Evolutionary conservation across 371 early-diverging fungal genomes (phyloP).

Genomic region (Lichtheimia ramosa): DNA sequence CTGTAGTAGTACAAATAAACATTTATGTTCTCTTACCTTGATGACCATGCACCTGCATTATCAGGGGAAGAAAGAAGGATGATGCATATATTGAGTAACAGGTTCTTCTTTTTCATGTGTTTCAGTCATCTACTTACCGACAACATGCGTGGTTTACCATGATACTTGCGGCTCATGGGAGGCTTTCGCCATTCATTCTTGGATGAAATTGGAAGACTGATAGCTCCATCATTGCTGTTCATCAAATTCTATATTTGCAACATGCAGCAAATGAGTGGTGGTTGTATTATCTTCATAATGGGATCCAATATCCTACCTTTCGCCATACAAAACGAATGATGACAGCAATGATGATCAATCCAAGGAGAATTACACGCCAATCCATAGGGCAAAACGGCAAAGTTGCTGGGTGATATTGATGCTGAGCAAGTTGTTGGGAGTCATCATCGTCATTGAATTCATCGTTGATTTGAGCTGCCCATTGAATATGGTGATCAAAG

Average conservation of each 20-base stretch:
- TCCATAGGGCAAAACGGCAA: background rate
- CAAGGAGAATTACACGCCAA: background rate
- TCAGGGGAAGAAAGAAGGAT: background rate
- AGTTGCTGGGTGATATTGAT: background rate
- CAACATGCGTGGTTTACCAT: background rate
- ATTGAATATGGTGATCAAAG: constrained; percentile 2
- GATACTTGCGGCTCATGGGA: background rate
- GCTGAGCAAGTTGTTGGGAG: background rate
- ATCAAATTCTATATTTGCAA: background rate
- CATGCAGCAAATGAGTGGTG: background rate
- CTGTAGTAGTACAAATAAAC: background rate
- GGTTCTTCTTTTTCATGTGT: background rate
- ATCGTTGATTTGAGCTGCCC: background rate
- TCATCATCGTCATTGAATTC: background rate
- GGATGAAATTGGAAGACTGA: background rate
- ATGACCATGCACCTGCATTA: background rate
- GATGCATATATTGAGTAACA: background rate
- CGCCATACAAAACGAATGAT: background rate
- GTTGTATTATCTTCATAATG: background rate
- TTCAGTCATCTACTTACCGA: background rate
- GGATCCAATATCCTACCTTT: background rate
- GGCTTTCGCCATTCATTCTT: background rate
- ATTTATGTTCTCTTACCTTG: background rate
- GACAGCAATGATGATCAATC: background rate
- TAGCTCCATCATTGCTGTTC: background rate